Evolutionary conservation across 78 protist genomes (phyloP).

Genomic region (Neovahlkampfia damariscottae): DNA sequence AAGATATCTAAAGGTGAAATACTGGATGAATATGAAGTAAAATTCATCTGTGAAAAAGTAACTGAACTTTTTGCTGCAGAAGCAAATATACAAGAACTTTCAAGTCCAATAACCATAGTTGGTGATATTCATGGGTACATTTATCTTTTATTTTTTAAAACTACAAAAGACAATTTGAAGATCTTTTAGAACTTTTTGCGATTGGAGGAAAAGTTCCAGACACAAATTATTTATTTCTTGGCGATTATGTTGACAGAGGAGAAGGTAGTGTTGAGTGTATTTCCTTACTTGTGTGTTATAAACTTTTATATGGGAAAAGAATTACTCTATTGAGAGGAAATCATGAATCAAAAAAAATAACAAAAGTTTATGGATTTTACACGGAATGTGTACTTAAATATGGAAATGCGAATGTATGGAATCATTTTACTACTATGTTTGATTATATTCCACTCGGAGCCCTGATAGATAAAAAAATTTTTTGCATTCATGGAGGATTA

Average conservation of each 20-base stretch:
- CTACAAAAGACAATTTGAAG: slow-evolving; percentile 64
- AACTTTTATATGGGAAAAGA: slow-evolving; percentile 18
- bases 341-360: slow-evolving; percentile 28
- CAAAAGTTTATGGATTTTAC: not conserved
- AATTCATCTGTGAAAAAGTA: slow-evolving; percentile 36
- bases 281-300: slow-evolving; percentile 29
- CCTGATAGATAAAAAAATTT: slow-evolving; percentile 12
- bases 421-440: not conserved
- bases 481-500: slow-evolving; percentile 44
- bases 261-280: slow-evolving; percentile 24
- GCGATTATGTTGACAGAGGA: slow-evolving; percentile 54
- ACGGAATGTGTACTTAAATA: not conserved
- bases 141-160: too few species aligned
- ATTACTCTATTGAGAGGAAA: slow-evolving; percentile 45
- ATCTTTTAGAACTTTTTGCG: slow-evolving; percentile 84
- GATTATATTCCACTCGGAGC: slow-evolving; percentile 16
- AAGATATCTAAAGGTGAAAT: too few species aligned
- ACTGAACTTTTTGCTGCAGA: slow-evolving; percentile 74
- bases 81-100: slow-evolving; percentile 56
- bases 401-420: slow-evolving; percentile 28
- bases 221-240: slow-evolving; percentile 58
- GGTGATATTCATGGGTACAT: slow-evolving; percentile 97
- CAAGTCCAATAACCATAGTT: slow-evolving; percentile 78
- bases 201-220: slow-evolving; percentile 87
- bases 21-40: not conserved